Evolutionary conservation across 768 basidiomycete genomes (phyloP), one percentile per base, ranked within the genome.

Genomic region (Imleria badia): DNA sequence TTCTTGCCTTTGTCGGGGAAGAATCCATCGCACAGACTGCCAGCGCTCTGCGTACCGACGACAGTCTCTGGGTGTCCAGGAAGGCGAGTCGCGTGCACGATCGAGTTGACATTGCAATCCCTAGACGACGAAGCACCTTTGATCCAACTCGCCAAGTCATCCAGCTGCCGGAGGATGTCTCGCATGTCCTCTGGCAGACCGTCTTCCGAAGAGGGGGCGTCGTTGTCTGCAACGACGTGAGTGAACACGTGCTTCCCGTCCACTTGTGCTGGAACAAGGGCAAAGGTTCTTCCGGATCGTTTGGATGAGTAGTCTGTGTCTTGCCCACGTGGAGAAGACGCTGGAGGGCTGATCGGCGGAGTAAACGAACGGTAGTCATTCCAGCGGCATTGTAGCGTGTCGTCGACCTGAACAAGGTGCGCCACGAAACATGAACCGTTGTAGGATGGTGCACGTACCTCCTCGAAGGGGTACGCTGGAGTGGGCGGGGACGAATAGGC

Each of bases 141-240:
- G 47, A 72, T 58, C 69, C 64, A 66, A 41, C 19, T 41, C 3
- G 69, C 69, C 40, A 70, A 33, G 38, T 69, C 62, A 34, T 71
- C 69, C 38, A 70, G 50, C 43, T 71, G 58, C 31, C 42, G 56
- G 17, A 70, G 58, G 2, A 66, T 48, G 19, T 64, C 66, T 30
- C 42, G 60, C 62, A 72, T 65, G 44, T 70, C 69, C 26, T 58
- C 56, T 39, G 60, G 66, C 38, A 71, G 55, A n/a, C 70, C 68
- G 20, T 36, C 33, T 17, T 50, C 17, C 14, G 43, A 39, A 22
- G 19, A 12, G 34, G 19, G 12, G 34, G 44, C 26, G 33, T 42
- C 30, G 43, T 42, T 34, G 48, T 26, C 44, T 31, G 52, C 58
- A 38, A 62, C 45, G 51, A 48, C 48, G 48, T 60, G 68, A 33